Evolutionary conservation across 2,329 filamentous ascomycete species (phyloP).

Genomic region (Microcyclospora pomicola): DNA sequence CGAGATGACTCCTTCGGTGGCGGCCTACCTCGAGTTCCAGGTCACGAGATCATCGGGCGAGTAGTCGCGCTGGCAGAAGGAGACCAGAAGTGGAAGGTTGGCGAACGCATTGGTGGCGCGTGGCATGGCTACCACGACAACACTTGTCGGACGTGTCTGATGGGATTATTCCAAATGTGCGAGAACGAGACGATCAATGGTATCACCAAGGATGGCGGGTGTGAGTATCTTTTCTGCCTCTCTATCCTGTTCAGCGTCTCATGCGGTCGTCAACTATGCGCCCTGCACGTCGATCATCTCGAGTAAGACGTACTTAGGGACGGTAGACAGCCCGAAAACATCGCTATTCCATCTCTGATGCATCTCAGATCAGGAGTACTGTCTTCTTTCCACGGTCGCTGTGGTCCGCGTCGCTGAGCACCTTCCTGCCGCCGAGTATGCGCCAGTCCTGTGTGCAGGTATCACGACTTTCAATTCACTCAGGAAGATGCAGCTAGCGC

Average conservation of each 20-base stretch:
- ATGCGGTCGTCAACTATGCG: too few species aligned
- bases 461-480: conserved; percentile 42
- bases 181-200: conserved; percentile 50
- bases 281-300: too few species aligned
- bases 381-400: conserved; percentile 46
- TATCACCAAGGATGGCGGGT: conserved; percentile 52
- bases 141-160: conserved; percentile 48
- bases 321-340: conserved; percentile 25
- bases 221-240: conserved; percentile 4
- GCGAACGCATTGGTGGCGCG: conserved; percentile 52
- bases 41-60: conserved; percentile 59
- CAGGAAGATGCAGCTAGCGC: conserved; percentile 32
- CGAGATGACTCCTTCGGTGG: conserved; percentile 39
- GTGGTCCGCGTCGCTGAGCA: conserved; percentile 38
- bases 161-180: conserved; percentile 56
- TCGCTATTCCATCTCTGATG: too few species aligned
- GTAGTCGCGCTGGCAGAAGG: conserved; percentile 43
- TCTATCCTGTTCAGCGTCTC: too few species aligned
- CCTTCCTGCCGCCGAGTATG: conserved; percentile 32
- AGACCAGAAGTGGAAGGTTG: conserved; percentile 46
- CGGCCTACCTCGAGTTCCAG: conserved; percentile 23
- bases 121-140: conserved; percentile 58
- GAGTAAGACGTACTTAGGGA: too few species aligned
- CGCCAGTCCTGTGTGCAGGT: conserved; percentile 36
- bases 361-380: conserved; percentile 35